Evolutionary conservation across 1,284 basidiomycete species (phyloP).

Genomic region (Caloboletus inedulis): DNA sequence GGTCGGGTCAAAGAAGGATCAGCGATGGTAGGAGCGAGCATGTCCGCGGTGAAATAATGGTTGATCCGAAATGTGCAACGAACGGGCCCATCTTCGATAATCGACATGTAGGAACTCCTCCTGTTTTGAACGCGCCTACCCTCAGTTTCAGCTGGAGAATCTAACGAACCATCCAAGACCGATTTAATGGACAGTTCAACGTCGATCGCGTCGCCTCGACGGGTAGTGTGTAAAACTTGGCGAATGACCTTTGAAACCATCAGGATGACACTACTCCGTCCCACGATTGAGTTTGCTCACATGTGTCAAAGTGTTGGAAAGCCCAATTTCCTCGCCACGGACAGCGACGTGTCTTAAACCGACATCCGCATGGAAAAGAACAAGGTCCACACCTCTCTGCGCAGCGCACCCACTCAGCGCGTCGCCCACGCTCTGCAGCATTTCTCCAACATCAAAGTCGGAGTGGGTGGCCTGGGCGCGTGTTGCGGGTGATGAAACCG

Average conservation of each 20-base stretch:
- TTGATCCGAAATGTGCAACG: constrained; percentile 59
- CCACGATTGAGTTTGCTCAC: constrained; percentile 49
- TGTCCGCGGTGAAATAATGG: constrained; percentile 27
- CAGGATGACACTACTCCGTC: constrained; percentile 12
- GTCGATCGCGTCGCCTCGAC: constrained; percentile 80
- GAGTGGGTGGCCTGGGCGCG: constrained; percentile 18
- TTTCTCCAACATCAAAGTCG: constrained; percentile 69
- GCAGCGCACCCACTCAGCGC: constrained; percentile 82
- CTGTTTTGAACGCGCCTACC: constrained; percentile 15
- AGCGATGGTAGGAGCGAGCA: constrained; percentile 28
- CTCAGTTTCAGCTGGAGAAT: constrained; percentile 26
- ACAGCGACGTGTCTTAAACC: constrained; percentile 82
- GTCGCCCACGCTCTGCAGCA: constrained; percentile 78
- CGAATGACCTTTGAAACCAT: constrained; percentile 65
- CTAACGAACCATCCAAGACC: constrained; percentile 21
- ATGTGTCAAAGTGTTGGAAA: constrained; percentile 78
- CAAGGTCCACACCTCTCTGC: constrained; percentile 79
- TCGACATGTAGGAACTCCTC: constrained; percentile 30
- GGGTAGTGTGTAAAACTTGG: constrained; percentile 72
- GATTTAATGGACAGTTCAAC: constrained; percentile 70
- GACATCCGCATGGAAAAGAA: constrained; percentile 84
- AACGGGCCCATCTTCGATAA: constrained; percentile 33
- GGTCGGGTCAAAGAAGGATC: constrained; percentile 33
- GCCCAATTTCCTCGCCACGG: constrained; percentile 78
- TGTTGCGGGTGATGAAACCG: constrained; percentile 21